Base-by-base conservation (phyloP, 257 asterid genomes). In the Echites panduratus region DNA sequence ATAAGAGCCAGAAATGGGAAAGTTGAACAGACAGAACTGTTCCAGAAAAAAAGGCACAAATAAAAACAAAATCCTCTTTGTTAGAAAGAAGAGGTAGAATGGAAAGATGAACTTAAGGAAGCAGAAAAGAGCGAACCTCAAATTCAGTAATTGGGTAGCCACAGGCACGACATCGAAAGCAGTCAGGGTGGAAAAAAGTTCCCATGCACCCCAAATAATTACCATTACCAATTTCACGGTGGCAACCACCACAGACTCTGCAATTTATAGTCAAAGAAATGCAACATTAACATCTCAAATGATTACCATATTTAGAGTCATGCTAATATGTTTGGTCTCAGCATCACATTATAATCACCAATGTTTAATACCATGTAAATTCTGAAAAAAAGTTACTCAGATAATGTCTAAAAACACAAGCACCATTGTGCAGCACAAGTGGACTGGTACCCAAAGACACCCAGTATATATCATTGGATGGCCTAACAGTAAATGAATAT, bases 121-220 rank as follows among this genome's bases (percentile, higher is more conserved):
- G 47, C 50, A 41, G 32, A 70, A 32, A 68, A 70, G 43, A 43
- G 26, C 77, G 13, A 38, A 89, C 99, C 99, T 95, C 98, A 29
- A 76, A 88, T 79, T 92, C 98, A 0, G 96, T 87, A 69, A 95
- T 95, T n/a, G 96, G 88, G 75, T 70, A 81, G 71, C 87, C 79
- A 76, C 99, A 95, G 8, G 97, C 84, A 70, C 77, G 89, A 68
- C 98, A 95, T 62, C 90, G 83, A 61, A 95, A 95, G 87, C 97
- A 95, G 76, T 89, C 89, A 20, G 98, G 98, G 73, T 95, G 99
- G 78, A 82, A 95, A 73, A 85, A 90, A 9, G 74, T 81, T 56
- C 98, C 96, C 98, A 92, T 95, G 90, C 96, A 92, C 74, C 99
- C 99, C 69, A 95, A 81, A 76, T 92, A 92, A 78, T 82, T 92